Conservation (phyloP, 1,284 basidiomycete genomes). For the Papiliotrema fonsecae region DNA sequence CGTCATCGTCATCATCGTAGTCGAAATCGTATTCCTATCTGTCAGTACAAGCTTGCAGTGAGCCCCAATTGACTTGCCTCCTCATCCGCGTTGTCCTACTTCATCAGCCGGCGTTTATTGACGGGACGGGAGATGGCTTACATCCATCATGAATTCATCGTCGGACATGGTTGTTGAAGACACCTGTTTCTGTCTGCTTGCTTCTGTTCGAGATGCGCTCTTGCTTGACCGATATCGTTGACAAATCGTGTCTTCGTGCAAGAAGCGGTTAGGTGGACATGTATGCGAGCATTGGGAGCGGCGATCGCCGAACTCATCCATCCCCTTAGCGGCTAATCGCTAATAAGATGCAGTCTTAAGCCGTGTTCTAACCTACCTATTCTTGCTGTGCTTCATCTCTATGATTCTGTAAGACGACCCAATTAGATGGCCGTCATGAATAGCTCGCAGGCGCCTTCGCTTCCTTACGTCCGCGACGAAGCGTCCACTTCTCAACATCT, state of each 20-base stretch:
- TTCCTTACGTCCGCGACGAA: conserved; percentile 44
- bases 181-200: neutral
- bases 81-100: conserved; percentile 48
- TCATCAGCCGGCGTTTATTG: conserved; percentile 13
- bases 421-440: too few species aligned
- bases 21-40: conserved; percentile 90
- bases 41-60: conserved; percentile 2
- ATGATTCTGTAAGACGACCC: too few species aligned
- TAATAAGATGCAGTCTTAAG: too few species aligned
- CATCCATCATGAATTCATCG: conserved; percentile 51
- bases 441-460: conserved; percentile 5
- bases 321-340: too few species aligned
- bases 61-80: conserved; percentile 26
- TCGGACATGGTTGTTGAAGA: conserved; percentile 45
- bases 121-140: conserved; percentile 12
- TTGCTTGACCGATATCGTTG: too few species aligned
- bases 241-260: too few species aligned
- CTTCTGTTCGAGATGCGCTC: too few species aligned
- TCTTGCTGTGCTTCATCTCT: too few species aligned
- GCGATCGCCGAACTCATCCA: neutral
- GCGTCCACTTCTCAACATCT: conserved; percentile 43
- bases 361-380: too few species aligned
- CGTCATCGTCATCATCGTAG: conserved; percentile 81
- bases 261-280: neutral
- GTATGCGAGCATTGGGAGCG: neutral